phyloP scores from a whole-genome alignment of 116 monocot species.

The Thalassia testudinum region DNA sequence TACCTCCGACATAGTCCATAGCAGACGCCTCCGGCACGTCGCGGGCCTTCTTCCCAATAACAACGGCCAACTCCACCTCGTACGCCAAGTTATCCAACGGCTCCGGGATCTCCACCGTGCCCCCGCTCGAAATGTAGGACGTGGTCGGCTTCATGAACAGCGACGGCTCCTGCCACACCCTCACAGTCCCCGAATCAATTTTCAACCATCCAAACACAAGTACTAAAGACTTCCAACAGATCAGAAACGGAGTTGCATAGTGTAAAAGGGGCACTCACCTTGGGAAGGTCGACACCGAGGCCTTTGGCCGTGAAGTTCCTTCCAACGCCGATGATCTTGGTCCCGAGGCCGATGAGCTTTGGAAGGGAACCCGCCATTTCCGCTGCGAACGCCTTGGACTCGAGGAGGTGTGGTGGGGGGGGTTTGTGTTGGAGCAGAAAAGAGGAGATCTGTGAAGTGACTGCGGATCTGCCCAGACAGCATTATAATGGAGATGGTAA shows the following conservation, averaged over 20 bases:
- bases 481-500: too few species aligned
- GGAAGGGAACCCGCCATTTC: constrained; percentile 6
- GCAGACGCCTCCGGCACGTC: constrained; percentile 51
- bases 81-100: constrained; percentile 64
- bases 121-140: constrained; percentile 66
- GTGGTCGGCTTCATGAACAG: constrained; percentile 97
- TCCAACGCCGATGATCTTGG: constrained; percentile 84
- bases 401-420: too few species aligned
- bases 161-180: constrained; percentile 57
- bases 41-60: constrained; percentile 64
- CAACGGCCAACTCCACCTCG: constrained; percentile 96
- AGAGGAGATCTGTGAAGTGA: too few species aligned
- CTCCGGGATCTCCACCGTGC: constrained; percentile 76
- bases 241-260: background rate
- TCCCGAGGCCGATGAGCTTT: constrained; percentile 46
- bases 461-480: too few species aligned
- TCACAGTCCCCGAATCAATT: too few species aligned
- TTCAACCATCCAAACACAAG: too few species aligned
- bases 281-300: constrained; percentile 79
- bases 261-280: constrained; percentile 12
- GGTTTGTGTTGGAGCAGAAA: too few species aligned
- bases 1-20: constrained; percentile 93
- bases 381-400: too few species aligned
- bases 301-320: constrained; percentile 93
- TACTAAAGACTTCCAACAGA: background rate